These are phyloP conservation scores for Nakaseomyces bracarensis DNA, from an alignment of 1,139 yeast species.

Conservation along the genomic window DNA sequence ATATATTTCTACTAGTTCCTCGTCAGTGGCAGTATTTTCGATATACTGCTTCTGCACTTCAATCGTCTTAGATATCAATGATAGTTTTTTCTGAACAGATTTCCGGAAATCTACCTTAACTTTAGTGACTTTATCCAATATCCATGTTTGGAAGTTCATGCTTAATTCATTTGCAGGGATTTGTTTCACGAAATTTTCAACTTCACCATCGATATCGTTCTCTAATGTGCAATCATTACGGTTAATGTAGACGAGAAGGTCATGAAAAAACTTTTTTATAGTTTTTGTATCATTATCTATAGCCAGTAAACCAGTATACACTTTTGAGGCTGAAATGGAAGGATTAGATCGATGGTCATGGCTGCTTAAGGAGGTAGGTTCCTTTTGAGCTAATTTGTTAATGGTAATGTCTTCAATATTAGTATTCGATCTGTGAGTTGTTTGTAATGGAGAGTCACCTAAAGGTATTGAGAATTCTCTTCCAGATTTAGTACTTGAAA, in stretches of 20 bases:
- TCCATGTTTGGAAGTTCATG: conserved; percentile 68
- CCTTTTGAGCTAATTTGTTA: too few relatives aligned
- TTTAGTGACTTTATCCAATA: conserved; percentile 36
- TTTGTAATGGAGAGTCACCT: not conserved
- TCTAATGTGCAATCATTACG: conserved; percentile 30
- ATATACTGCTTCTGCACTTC: conserved; percentile 11
- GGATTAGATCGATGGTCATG: not conserved
- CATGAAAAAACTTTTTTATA: conserved; percentile 22
- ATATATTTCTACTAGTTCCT: conserved; percentile 11
- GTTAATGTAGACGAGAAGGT: conserved; percentile 24
- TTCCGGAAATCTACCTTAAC: conserved; percentile 39
- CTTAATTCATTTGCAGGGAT: conserved; percentile 64
- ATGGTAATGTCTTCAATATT: too few relatives aligned
- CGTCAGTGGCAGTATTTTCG: conserved; percentile 16
- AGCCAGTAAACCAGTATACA: not conserved
- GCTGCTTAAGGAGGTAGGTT: too few relatives aligned
- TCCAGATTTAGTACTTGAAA: not conserved
- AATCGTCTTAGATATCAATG: conserved; percentile 24
- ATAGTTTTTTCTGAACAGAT: conserved; percentile 40
- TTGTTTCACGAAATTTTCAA: conserved; percentile 54
- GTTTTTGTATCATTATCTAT: conserved; percentile 15
- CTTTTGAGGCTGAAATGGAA: not conserved
- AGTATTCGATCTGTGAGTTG: too few relatives aligned
- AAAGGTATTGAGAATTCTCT: not conserved
- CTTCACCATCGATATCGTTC: conserved; percentile 56